Base-by-base conservation (phyloP, 371 early-diverging fungal species). In the Quaeritorhiza haematococci region DNA sequence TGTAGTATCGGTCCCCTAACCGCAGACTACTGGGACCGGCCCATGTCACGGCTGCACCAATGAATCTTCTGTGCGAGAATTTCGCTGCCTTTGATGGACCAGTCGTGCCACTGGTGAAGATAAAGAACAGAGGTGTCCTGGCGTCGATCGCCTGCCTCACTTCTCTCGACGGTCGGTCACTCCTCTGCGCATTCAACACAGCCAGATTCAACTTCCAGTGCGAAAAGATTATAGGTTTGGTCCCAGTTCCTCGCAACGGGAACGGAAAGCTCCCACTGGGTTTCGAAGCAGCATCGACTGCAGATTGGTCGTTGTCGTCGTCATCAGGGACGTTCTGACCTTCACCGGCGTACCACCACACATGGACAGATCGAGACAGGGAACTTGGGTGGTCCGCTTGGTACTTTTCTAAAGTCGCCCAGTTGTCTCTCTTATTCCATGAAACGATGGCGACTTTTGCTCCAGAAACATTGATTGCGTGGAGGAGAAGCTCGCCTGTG, bases 61-160 rank as follows among this genome's bases (percentile, higher is more conserved):
- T 33, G 32, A 56, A 66, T 10, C 66, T 13, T 30, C 50, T 34
- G 33, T 66, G 66, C 26, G 62, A 62, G 44, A 66, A 66, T 55
- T 66, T 66, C 3, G 66, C 66, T 7, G 66, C 66, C 52, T 66
- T 66, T 13, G 66, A 66, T 3, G 61, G 47, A 6, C 66, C 66
- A n/a, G 64, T 57, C 29, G 66, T 66, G 13, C 66, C 66, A 2
- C 51, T 50, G 2, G 66, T 66, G 47, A 56, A 66, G 28, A 66
- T 62, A 42, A 63, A 66, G 33, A 43, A 61, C n/a, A 63, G 46
- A 2, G 66, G 62, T 2, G 45, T 44, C 38, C 66, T 26, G 4
- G 26, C 43, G 19, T 47, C 19, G 19, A 62, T 6, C 17, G 7
- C 27, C 8, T 4, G 7, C 3, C 61, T 6, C 2, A 7, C 7